Conservation (phyloP, 163 green algal species). For the Smithsoniella earleae region DNA sequence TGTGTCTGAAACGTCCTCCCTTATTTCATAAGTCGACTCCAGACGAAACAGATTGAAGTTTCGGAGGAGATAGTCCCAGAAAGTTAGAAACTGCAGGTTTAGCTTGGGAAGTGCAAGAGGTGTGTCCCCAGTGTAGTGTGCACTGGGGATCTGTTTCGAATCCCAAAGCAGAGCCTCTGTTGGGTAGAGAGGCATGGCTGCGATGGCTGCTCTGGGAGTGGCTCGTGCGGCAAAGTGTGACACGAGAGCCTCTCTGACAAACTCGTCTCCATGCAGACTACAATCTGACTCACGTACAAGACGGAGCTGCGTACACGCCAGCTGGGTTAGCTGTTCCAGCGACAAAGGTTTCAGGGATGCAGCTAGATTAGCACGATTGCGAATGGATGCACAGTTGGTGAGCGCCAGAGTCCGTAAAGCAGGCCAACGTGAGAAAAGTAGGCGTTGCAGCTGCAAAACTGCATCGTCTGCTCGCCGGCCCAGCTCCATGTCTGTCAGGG, state of each 20-base stretch:
- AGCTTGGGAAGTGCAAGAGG: conserved; percentile 87
- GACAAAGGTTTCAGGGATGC: conserved; percentile 38
- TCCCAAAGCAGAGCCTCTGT: conserved; percentile 90
- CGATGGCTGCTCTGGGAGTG: conserved; percentile 69
- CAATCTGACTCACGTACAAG: conserved; percentile 66
- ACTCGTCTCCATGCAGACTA: conserved; percentile 51
- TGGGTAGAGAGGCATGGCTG: conserved; percentile 90
- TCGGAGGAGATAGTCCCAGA: conserved; percentile 90
- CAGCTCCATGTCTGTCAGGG: conserved; percentile 61
- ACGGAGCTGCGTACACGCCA: conserved; percentile 58
- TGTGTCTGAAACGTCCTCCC: conserved; percentile 62
- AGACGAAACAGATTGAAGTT: conserved; percentile 94
- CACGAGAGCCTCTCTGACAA: conserved; percentile 74
- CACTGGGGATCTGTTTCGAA: conserved; percentile 61
- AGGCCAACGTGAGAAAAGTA: conserved; percentile 80
- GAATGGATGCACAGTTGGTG: conserved; percentile 63
- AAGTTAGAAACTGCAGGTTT: conserved; percentile 96
- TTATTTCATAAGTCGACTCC: conserved; percentile 76
- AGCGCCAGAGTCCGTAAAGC: conserved; percentile 66
- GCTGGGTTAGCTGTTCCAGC: conserved; percentile 41
- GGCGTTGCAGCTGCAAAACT: conserved; percentile 72
- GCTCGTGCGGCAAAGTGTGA: conserved; percentile 63
- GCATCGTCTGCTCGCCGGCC: conserved; percentile 20
- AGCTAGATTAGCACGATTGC: conserved; percentile 52
- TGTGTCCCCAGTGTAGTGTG: conserved; percentile 47